A percentile compares a stretch with the other conserved stretches of the same genome.
Evolutionary conservation across 768 basidiomycete genomes (phyloP).

Genomic region (Russula sp.): DNA sequence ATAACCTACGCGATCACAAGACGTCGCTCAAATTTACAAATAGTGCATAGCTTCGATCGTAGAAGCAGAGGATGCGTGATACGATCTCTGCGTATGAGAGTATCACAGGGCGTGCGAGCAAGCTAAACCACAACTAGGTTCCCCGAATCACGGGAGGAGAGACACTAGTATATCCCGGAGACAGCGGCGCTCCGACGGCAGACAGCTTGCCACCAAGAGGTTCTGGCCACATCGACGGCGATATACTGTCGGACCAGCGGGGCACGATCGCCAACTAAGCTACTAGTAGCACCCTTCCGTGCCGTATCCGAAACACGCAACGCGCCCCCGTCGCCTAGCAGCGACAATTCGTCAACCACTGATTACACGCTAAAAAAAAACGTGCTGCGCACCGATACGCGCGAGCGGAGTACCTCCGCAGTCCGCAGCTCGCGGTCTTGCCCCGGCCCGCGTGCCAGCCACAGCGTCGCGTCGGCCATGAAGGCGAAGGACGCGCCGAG

Average conservation of each 20-base stretch:
- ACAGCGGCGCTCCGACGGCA: too few relatives aligned
- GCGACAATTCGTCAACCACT: background rate
- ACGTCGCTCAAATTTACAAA: background rate
- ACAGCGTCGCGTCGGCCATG: conserved; percentile 67
- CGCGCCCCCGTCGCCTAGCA: background rate
- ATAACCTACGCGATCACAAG: too few relatives aligned
- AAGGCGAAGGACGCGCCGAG: conserved; percentile 72
- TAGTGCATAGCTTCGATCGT: too few relatives aligned
- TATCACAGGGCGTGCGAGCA: background rate
- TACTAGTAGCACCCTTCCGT: background rate
- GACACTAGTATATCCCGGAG: background rate
- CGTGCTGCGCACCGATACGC: conserved; percentile 25
- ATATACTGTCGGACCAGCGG: background rate
- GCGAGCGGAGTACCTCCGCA: conserved; percentile 30
- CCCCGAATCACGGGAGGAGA: too few relatives aligned
- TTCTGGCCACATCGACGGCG: too few relatives aligned
- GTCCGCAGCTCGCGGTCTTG: conserved; percentile 23
- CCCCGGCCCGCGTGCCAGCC: conserved; percentile 41
- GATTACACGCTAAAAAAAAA: background rate
- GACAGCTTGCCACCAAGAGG: too few relatives aligned
- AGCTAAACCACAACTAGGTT: background rate
- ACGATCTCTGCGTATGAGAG: background rate
- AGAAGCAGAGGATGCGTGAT: too few relatives aligned
- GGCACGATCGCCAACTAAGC: background rate
- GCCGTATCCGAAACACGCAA: conserved; percentile 15